Evolutionary conservation across 352 stramenopile species (phyloP).

Genomic region (Globisporangium yorkense): DNA sequence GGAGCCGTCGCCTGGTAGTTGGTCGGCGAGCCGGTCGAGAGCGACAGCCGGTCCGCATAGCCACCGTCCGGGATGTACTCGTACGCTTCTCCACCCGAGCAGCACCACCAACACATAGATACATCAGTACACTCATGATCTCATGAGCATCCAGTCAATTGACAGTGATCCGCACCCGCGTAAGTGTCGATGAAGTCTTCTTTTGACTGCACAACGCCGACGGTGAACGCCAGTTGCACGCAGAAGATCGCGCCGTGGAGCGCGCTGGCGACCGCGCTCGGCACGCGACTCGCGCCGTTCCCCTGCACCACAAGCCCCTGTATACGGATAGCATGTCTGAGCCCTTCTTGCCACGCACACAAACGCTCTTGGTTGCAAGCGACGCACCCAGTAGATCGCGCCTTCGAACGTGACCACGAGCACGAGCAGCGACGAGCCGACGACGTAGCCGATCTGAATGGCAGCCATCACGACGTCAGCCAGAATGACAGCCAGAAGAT

Average conservation of each 20-base stretch:
- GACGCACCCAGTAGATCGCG: conserved; percentile 59
- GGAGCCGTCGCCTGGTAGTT: conserved; percentile 55
- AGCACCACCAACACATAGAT: not conserved
- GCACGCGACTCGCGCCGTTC: conserved; percentile 22
- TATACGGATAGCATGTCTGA: not conserved
- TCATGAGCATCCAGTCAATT: not conserved
- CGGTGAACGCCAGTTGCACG: conserved; percentile 56
- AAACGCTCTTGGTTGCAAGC: not conserved
- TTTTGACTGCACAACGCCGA: conserved; percentile 61
- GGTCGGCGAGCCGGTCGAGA: conserved; percentile 37
- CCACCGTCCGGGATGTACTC: conserved; percentile 73
- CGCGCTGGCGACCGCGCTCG: conserved; percentile 37
- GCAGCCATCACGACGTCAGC: not conserved
- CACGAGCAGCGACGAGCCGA: conserved; percentile 60
- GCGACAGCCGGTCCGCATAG: conserved; percentile 34
- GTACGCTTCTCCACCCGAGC: conserved; percentile 35
- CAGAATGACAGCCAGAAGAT: not conserved
- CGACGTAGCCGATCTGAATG: conserved; percentile 62
- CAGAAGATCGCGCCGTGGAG: conserved; percentile 54
- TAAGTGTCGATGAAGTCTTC: conserved; percentile 85
- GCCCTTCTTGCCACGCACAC: too few relatives aligned
- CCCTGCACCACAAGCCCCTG: conserved; percentile 36
- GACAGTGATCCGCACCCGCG: conserved; percentile 33
- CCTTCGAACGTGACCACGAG: conserved; percentile 64
- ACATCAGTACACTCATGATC: not conserved